Percentiles rank a stretch among this genome's conserved stretches.
Conservation (phyloP, 768 basidiomycete genomes). For the Mycena capillaripes region DNA sequence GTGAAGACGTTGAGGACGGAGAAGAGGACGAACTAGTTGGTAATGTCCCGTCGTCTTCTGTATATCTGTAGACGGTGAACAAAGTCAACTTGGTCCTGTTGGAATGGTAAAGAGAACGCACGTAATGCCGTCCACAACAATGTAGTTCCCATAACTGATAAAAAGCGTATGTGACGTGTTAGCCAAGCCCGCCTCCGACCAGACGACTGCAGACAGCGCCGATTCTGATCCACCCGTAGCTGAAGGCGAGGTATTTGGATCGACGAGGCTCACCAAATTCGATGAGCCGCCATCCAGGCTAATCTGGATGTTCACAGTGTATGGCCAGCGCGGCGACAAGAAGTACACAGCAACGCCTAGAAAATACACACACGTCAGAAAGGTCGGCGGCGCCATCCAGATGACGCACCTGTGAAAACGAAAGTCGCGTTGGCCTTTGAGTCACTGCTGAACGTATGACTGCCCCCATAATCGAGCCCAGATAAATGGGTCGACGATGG, state of each 20-base stretch:
- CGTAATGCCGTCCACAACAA: slow-evolving; percentile 31
- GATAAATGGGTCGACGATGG: slow-evolving; percentile 14
- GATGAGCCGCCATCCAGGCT: slow-evolving; percentile 51
- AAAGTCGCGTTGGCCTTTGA: slow-evolving; percentile 54
- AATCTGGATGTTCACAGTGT: slow-evolving; percentile 55
- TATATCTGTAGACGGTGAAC: not conserved
- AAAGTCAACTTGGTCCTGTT: not conserved
- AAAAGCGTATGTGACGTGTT: slow-evolving; percentile 29
- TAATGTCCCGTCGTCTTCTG: not conserved
- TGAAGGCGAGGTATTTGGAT: slow-evolving; percentile 9
- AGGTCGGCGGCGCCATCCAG: not conserved
- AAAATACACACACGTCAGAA: not conserved
- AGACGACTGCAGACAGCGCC: slow-evolving; percentile 11
- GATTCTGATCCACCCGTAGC: slow-evolving; percentile 7
- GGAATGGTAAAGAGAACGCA: not conserved
- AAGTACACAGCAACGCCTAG: slow-evolving; percentile 59
- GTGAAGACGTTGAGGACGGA: not conserved
- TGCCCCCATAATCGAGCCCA: slow-evolving; percentile 50
- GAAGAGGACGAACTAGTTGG: too few species aligned
- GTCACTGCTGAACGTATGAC: slow-evolving; percentile 45
- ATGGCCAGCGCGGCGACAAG: slow-evolving; percentile 62
- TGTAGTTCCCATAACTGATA: not conserved
- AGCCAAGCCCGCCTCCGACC: slow-evolving; percentile 2
- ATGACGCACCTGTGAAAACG: slow-evolving; percentile 54
- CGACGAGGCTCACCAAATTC: slow-evolving; percentile 51